Conservation (phyloP, 148 eudicot species). For the Pouteria glomerata region DNA sequence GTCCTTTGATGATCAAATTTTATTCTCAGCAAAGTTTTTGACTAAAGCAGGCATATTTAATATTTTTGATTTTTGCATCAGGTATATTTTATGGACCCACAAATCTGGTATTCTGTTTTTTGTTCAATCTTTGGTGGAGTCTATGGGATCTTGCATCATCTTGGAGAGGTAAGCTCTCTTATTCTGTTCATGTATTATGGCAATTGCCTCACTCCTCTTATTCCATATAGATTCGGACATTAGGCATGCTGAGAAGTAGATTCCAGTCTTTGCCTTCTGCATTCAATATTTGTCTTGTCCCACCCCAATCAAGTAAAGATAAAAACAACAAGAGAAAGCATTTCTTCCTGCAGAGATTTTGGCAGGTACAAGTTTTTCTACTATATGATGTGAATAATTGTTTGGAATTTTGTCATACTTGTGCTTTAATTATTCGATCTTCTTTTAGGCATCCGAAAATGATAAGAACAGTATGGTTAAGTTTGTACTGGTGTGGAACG, state of each 20-base stretch:
- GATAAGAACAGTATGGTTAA: conserved; percentile 52
- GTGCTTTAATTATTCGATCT: conserved; percentile 9
- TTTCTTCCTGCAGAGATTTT: conserved; percentile 37
- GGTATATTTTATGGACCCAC: conserved; percentile 97
- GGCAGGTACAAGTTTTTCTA: conserved; percentile 41
- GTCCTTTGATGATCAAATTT: conserved; percentile 9
- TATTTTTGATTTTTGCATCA: conserved; percentile 17
- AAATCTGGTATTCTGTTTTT: conserved; percentile 97
- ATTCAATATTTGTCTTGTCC: conserved; percentile 60
- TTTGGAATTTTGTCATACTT: conserved; percentile 6
- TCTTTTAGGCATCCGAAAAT: conserved; percentile 44
- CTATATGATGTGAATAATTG: conserved; percentile 3
- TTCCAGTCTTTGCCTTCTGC: conserved; percentile 74
- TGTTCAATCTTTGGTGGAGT: conserved; percentile 88
- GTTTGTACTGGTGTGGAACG: conserved; percentile 86
- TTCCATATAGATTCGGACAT: conserved; percentile 66
- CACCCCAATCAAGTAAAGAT: conserved; percentile 39
- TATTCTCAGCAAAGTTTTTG: background rate
- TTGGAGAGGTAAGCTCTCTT: conserved; percentile 72
- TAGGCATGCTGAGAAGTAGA: conserved; percentile 89
- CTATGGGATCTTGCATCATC: conserved; percentile 86
- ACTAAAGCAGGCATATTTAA: background rate
- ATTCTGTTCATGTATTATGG: background rate
- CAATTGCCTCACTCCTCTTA: conserved; percentile 3
- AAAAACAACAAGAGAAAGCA: conserved; percentile 28